phyloP scores from a whole-genome alignment of 768 basidiomycete genomes.

The Tricholoma hemisulphureum region DNA sequence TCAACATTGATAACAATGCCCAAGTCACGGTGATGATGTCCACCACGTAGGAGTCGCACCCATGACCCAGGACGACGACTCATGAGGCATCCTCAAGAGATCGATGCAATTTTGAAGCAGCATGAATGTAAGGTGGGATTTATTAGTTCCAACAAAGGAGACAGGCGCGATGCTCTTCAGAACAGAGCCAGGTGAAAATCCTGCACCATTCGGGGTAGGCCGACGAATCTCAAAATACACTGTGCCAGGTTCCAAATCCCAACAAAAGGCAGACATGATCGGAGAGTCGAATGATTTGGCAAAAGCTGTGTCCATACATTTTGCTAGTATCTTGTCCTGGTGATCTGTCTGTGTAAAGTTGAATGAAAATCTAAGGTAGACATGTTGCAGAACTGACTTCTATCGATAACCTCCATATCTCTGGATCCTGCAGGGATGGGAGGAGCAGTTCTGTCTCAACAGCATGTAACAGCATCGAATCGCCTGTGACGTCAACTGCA shows the following conservation, averaged over 20 bases:
- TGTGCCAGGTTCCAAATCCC: too few relatives aligned
- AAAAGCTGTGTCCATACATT: too few relatives aligned
- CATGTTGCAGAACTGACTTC: not conserved
- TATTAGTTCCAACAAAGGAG: not conserved
- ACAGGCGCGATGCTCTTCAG: not conserved
- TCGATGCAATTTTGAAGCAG: not conserved
- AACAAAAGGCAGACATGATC: not conserved
- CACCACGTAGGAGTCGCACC: not conserved
- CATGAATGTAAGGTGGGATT: not conserved
- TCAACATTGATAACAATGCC: not conserved
- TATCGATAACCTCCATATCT: not conserved
- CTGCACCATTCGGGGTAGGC: not conserved
- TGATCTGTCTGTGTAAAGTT: too few relatives aligned
- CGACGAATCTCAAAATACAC: not conserved
- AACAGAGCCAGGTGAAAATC: not conserved
- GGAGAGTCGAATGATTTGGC: not conserved
- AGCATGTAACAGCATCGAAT: not conserved
- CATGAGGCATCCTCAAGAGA: not conserved
- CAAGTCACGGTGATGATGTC: not conserved
- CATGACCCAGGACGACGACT: not conserved
- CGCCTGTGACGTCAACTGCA: not conserved
- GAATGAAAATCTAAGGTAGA: too few relatives aligned
- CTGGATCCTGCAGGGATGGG: not conserved
- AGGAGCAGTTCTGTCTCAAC: not conserved
- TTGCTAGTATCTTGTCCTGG: not conserved